These are phyloP conservation scores for Colletotrichum eleusines DNA, from an alignment of 2,329 filamentous ascomycete species.

Conservation along the genomic window DNA sequence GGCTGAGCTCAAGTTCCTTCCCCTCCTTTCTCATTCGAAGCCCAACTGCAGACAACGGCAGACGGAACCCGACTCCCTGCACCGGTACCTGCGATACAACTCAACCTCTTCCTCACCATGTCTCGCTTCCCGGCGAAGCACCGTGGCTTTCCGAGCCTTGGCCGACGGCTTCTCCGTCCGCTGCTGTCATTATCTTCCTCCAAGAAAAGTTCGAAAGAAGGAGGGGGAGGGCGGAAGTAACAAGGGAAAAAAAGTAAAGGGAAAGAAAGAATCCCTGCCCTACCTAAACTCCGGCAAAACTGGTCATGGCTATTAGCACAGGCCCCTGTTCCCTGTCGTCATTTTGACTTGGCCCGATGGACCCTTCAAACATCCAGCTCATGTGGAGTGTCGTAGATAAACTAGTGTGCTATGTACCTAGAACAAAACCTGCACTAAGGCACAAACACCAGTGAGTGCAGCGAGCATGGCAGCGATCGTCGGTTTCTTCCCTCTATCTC, in stretches of 20 bases:
- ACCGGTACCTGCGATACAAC: neutral
- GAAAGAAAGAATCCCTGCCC: neutral
- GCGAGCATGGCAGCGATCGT: constrained; percentile 25
- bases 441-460: neutral
- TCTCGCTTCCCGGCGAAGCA: neutral
- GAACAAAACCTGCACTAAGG: neutral
- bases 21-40: neutral
- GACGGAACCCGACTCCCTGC: neutral
- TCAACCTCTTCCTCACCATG: neutral
- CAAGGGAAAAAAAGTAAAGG: neutral
- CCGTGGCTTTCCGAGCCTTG: neutral
- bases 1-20: constrained; percentile 3
- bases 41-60: neutral
- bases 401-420: neutral
- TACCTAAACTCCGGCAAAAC: neutral
- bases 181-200: neutral
- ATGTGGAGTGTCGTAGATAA: neutral
- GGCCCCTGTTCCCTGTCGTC: constrained; percentile 19
- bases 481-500: constrained; percentile 4
- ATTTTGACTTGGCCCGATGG: constrained; percentile 16
- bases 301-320: neutral
- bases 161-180: neutral
- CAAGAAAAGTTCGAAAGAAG: neutral
- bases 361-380: constrained; percentile 21
- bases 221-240: neutral